Conservation (phyloP, 2,329 filamentous ascomycete species). For the Neofusicoccum sp. region DNA sequence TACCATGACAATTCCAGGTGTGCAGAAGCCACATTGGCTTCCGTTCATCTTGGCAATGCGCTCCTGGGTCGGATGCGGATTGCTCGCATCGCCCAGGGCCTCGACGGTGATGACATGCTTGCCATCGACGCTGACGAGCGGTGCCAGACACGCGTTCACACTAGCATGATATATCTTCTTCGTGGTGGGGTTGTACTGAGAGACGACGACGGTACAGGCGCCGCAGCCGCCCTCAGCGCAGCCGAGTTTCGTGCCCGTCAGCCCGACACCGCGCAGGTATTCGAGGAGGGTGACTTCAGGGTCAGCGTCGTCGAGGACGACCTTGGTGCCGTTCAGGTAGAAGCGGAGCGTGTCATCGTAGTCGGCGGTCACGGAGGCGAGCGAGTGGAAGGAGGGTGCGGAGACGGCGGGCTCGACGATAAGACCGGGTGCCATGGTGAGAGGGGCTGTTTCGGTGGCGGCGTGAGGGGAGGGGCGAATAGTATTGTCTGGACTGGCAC, state of each 20-base stretch:
- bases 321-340: slow-evolving; percentile 90
- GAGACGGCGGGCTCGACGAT: slow-evolving; percentile 51
- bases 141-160: slow-evolving; percentile 92
- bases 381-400: slow-evolving; percentile 43
- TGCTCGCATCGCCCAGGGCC: slow-evolving; percentile 85
- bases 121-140: slow-evolving; percentile 87
- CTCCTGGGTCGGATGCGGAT: slow-evolving; percentile 86
- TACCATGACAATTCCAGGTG: slow-evolving; percentile 92
- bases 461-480: background rate
- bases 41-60: slow-evolving; percentile 88
- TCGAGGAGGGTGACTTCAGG: slow-evolving; percentile 90
- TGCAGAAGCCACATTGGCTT: slow-evolving; percentile 94
- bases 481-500: background rate
- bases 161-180: slow-evolving; percentile 93
- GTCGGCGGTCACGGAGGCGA: slow-evolving; percentile 65
- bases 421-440: slow-evolving; percentile 59
- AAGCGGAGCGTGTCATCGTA: slow-evolving; percentile 90
- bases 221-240: slow-evolving; percentile 97
- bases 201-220: slow-evolving; percentile 89
- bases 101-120: slow-evolving; percentile 99
- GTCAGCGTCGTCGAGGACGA: slow-evolving; percentile 81
- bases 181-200: slow-evolving; percentile 89
- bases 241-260: slow-evolving; percentile 94
- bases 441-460: background rate
- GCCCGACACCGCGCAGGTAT: slow-evolving; percentile 85